A percentile compares a stretch with the other conserved stretches of the same genome.
These are phyloP conservation scores for Ophiocordyceps sinensis DNA, from an alignment of 2,329 filamentous ascomycete species.

Conservation along the genomic window DNA sequence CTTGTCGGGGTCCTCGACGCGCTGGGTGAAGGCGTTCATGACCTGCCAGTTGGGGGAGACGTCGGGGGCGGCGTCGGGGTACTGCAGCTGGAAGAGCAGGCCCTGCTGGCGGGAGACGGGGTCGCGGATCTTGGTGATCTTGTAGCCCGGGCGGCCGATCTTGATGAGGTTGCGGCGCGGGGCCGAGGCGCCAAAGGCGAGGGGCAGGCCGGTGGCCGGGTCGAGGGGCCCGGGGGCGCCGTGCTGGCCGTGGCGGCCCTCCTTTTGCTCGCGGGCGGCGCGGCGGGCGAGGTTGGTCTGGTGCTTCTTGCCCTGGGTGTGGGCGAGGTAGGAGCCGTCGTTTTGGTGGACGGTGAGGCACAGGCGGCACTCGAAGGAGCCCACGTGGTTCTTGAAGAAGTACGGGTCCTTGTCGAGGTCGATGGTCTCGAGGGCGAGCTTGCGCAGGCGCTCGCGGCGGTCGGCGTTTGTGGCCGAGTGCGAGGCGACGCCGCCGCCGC, in stretches of 20 bases:
- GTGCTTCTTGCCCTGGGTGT: conserved; percentile 97
- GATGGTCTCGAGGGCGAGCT: conserved; percentile 96
- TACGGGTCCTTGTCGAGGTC: conserved; percentile 99
- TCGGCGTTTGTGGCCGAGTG: conserved; percentile 90
- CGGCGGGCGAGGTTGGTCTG: conserved; percentile 95
- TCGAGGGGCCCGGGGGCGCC: conserved; percentile 25
- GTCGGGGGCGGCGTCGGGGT: conserved; percentile 71
- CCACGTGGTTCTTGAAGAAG: conserved; percentile 99
- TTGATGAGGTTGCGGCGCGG: conserved; percentile 78
- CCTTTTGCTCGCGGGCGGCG: conserved; percentile 87
- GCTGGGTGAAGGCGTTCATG: conserved; percentile 96
- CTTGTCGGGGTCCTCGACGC: conserved; percentile 86
- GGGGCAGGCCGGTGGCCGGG: conserved; percentile 53
- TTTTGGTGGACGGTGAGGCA: conserved; percentile 98
- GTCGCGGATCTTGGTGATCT: conserved; percentile 92
- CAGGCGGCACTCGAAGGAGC: conserved; percentile 92
- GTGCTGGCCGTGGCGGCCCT: conserved; percentile 50
- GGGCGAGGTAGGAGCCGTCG: conserved; percentile 94
- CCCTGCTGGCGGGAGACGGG: conserved; percentile 79
- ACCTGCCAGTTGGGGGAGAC: conserved; percentile 76
- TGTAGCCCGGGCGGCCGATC: conserved; percentile 92
- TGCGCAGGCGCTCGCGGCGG: conserved; percentile 90
- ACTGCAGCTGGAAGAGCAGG: conserved; percentile 89
- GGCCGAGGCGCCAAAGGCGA: conserved; percentile 55
- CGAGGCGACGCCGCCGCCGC: conserved; percentile 90